These are phyloP conservation scores for Arthroderma sp. DNA, from an alignment of 2,329 filamentous ascomycete species.

Conservation along the genomic window DNA sequence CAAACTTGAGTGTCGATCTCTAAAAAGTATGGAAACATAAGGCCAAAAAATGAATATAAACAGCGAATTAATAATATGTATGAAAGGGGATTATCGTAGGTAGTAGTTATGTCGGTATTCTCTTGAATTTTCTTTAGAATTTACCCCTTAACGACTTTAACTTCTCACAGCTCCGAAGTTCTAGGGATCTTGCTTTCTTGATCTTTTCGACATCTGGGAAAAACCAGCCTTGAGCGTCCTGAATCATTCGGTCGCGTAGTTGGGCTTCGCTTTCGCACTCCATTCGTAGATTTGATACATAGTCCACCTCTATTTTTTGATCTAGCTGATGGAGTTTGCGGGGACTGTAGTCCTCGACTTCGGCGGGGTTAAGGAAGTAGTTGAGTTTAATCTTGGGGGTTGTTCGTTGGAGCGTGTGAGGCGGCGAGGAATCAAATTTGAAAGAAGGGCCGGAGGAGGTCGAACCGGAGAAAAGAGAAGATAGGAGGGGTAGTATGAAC, in stretches of 20 bases:
- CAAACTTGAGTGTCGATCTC: no score
- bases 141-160: conserved; percentile 26
- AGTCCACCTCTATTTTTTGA: conserved; percentile 58
- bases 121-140: neutral
- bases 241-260: conserved; percentile 51
- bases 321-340: conserved; percentile 65
- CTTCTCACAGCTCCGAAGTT: conserved; percentile 46
- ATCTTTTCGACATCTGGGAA: conserved; percentile 68
- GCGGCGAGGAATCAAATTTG: conserved; percentile 58
- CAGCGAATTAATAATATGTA: no score
- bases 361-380: conserved; percentile 73
- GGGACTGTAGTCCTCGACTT: conserved; percentile 56
- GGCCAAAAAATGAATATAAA: no score
- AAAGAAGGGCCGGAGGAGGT: conserved; percentile 52
- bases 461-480: conserved; percentile 57
- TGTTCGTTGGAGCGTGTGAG: conserved; percentile 59
- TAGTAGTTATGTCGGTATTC: no score
- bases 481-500: conserved; percentile 72
- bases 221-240: conserved; percentile 80
- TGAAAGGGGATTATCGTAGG: no score
- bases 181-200: conserved; percentile 51
- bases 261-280: conserved; percentile 64
- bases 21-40: no score
- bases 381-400: conserved; percentile 59
- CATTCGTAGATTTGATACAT: conserved; percentile 51